Evolutionary conservation across 495 filamentous ascomycete genomes (phyloP).

Genomic region (Aspergillus incahuasiensis): DNA sequence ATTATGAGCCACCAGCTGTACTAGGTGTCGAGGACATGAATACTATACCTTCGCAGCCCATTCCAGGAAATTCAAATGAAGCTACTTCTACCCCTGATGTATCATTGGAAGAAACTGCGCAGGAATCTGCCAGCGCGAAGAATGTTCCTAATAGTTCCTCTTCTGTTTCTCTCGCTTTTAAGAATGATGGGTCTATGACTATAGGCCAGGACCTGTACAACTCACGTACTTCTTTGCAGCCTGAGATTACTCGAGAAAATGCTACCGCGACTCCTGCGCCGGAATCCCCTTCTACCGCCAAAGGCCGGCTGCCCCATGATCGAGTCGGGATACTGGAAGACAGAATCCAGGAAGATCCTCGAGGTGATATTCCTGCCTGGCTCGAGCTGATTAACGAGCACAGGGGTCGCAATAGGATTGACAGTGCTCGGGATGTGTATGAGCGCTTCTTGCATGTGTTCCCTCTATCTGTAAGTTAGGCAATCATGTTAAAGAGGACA

Average conservation of each 20-base stretch:
- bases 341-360: conserved; percentile 82
- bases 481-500: neutral
- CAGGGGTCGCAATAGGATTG: conserved; percentile 70
- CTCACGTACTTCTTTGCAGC: conserved; percentile 34
- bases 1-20: conserved; percentile 53
- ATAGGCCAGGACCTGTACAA: conserved; percentile 40
- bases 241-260: conserved; percentile 36
- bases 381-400: conserved; percentile 80
- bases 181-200: conserved; percentile 42
- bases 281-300: conserved; percentile 40
- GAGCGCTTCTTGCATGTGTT: conserved; percentile 83
- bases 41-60: conserved; percentile 48
- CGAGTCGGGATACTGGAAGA: conserved; percentile 82
- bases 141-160: conserved; percentile 50
- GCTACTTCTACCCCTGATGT: conserved; percentile 55
- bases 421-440: conserved; percentile 74
- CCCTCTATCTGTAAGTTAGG: conserved; percentile 75
- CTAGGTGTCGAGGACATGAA: conserved; percentile 43
- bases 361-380: conserved; percentile 89
- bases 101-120: conserved; percentile 50
- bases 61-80: conserved; percentile 56
- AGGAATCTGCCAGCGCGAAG: conserved; percentile 50
- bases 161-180: conserved; percentile 44
- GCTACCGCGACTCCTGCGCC: conserved; percentile 35
- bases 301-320: conserved; percentile 67